A percentile compares a stretch with the other conserved stretches of the same genome.
These are phyloP conservation scores for Afroboletus lepidellus DNA, from an alignment of 1,284 basidiomycete species.

Conservation along the genomic window DNA sequence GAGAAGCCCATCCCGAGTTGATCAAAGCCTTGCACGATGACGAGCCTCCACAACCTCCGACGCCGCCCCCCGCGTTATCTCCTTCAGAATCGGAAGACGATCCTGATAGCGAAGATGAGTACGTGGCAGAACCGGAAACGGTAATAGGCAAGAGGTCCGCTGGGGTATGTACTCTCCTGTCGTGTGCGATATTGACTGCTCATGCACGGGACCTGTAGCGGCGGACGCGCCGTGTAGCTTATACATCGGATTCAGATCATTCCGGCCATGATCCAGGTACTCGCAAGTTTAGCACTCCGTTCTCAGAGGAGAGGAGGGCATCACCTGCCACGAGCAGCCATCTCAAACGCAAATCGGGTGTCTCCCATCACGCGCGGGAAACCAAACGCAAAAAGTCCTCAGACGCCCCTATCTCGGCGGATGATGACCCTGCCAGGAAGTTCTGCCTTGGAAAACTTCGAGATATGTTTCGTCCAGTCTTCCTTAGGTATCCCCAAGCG, in stretches of 20 bases:
- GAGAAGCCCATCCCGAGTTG: constrained; percentile 49
- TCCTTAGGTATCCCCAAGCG: constrained; percentile 59
- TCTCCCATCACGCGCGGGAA: constrained; percentile 32
- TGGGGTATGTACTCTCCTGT: constrained; percentile 44
- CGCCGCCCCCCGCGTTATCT: constrained; percentile 32
- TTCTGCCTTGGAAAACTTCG: constrained; percentile 74
- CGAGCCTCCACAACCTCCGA: constrained; percentile 20
- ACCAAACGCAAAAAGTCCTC: constrained; percentile 48
- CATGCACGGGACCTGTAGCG: constrained; percentile 32
- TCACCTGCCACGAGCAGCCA: constrained; percentile 22
- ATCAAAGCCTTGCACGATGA: constrained; percentile 27
- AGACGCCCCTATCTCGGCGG: constrained; percentile 34
- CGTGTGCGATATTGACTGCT: constrained; percentile 13
- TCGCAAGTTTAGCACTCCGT: constrained; percentile 27
- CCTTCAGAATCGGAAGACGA: constrained; percentile 53
- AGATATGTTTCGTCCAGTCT: constrained; percentile 66
- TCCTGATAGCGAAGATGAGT: constrained; percentile 65
- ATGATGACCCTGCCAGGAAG: constrained; percentile 70
- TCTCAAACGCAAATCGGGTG: constrained; percentile 45
- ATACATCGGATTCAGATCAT: constrained; percentile 46
- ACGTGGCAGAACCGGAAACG: constrained; percentile 48
- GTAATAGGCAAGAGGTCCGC: constrained; percentile 29
- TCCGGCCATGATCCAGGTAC: constrained; percentile 30
- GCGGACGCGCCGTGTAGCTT: constrained; percentile 37
- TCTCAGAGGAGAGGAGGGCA: constrained; percentile 20